Evolutionary conservation across 2,329 filamentous ascomycete species (phyloP).

Genomic region (Fusarium algeriense): DNA sequence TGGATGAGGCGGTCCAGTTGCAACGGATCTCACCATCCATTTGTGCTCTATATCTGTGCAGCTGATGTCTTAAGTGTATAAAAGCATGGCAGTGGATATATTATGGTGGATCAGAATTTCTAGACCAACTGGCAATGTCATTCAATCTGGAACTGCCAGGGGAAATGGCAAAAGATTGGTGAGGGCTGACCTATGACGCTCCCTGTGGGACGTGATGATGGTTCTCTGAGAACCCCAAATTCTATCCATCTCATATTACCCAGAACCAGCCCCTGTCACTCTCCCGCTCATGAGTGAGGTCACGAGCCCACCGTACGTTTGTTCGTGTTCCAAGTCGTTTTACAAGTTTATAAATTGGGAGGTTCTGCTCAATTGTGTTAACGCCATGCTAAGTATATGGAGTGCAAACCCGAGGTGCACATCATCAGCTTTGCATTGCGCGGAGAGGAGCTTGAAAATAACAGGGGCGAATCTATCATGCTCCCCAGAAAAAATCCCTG

Average conservation of each 20-base stretch:
- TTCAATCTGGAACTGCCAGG: conserved; percentile 13
- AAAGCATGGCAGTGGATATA: conserved; percentile 24
- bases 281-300: conserved; percentile 32
- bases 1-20: conserved; percentile 2
- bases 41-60: background rate
- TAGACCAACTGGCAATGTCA: conserved; percentile 9
- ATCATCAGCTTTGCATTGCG: conserved; percentile 18
- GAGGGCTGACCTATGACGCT: conserved; percentile 30
- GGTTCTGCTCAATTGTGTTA: background rate
- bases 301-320: conserved; percentile 32
- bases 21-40: background rate
- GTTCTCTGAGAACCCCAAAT: conserved; percentile 19
- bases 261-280: conserved; percentile 32
- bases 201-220: conserved; percentile 24
- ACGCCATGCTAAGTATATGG: conserved; percentile 1
- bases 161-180: conserved; percentile 29
- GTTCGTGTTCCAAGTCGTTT: conserved; percentile 6
- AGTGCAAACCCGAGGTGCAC: conserved; percentile 14
- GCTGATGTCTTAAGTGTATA: background rate
- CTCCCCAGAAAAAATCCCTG: conserved; percentile 23
- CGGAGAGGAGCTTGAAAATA: background rate
- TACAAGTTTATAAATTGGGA: background rate
- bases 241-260: conserved; percentile 17
- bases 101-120: conserved; percentile 26
- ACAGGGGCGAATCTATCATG: conserved; percentile 24